These are phyloP conservation scores for Alternaria tenuissima DNA, from an alignment of 2,329 filamentous ascomycete species.

Conservation along the genomic window DNA sequence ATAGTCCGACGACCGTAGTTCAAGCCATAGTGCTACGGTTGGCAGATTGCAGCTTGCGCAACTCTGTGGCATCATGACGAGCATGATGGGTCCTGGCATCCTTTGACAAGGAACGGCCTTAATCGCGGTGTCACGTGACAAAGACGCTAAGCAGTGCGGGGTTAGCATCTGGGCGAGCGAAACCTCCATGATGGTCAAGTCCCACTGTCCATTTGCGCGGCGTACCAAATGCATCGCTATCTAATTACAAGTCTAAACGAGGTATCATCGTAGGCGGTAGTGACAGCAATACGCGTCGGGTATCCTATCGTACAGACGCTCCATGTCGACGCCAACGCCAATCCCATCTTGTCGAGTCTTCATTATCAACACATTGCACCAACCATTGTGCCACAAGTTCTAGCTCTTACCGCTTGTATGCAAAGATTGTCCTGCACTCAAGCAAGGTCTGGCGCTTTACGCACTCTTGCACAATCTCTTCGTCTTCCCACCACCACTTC, in stretches of 20 bases:
- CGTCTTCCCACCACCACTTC: slow-evolving; percentile 53
- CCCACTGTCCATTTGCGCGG: neutral
- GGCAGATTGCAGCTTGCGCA: neutral
- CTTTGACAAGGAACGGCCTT: neutral
- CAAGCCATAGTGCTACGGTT: neutral
- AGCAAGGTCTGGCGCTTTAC: slow-evolving; percentile 46
- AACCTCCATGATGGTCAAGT: neutral
- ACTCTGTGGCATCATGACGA: neutral
- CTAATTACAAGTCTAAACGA: neutral
- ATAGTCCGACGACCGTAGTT: neutral
- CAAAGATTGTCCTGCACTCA: slow-evolving; percentile 49
- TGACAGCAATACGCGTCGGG: slow-evolving; percentile 18
- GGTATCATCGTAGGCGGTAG: slow-evolving; percentile 4
- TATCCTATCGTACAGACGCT: slow-evolving; percentile 13
- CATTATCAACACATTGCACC: neutral
- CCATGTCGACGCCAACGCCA: neutral
- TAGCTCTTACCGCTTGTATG: slow-evolving; percentile 37
- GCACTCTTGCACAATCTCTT: slow-evolving; percentile 49
- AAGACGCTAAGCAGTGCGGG: neutral
- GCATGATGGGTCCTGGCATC: neutral
- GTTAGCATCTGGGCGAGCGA: no score
- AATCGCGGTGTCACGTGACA: slow-evolving; percentile 12
- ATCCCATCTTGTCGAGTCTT: neutral
- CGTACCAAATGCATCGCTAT: neutral
- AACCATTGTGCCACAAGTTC: neutral